Base-by-base conservation (phyloP, 768 basidiomycete species). In the Albatrellus ellisii region DNA sequence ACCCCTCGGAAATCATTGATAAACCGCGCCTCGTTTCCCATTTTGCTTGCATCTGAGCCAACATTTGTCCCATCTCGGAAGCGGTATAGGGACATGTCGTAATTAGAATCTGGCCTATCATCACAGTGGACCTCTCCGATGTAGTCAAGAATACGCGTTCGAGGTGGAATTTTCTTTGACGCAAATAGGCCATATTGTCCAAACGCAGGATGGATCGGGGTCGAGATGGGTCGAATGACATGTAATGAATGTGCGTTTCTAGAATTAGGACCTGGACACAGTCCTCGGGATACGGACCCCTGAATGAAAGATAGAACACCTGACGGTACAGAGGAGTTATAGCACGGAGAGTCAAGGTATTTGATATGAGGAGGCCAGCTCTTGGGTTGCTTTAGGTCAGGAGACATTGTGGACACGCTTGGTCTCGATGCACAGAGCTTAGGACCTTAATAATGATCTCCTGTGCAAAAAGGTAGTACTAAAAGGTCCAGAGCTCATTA, bases 1-100 rank as follows among this genome's bases (percentile, higher is more conserved):
- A 90, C 66, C 2, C 88, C 86, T 42, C 91, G 72, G 60, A 81
- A 97, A 63, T 94, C 91, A 52, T 95, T 95, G 45, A 88, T 68
- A 56, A 94, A 91, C 53, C 91, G 67, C 1, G 80, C 81, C 58
- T 90, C 86, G 60, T 92, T 95, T 22, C 91, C 91, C 65, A 73
- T 73, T 2, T 33, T 50, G 22, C 65, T 65, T 15, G 89, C 88
- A 56, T 95, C 90, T 29, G 85, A 66, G 1, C 88, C 90, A 15
- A 91, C 71, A 52, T 66, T 79, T 29, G 71, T 54, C 6, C 73
- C 75, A 39, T 68, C 64, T 43, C 64, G 60, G 38, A 69, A 61
- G 26, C 77, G 79, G 56, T 72, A 66, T n/a, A 94, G 68, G 11
- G 79, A 88, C 20, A 94, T 64, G 59, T 94, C 91, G 55, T 94